A percentile compares a stretch with the other conserved stretches of the same genome.
These are phyloP conservation scores for Phytophthora gonapodyides DNA, from an alignment of 352 stramenopile species.

Conservation along the genomic window DNA sequence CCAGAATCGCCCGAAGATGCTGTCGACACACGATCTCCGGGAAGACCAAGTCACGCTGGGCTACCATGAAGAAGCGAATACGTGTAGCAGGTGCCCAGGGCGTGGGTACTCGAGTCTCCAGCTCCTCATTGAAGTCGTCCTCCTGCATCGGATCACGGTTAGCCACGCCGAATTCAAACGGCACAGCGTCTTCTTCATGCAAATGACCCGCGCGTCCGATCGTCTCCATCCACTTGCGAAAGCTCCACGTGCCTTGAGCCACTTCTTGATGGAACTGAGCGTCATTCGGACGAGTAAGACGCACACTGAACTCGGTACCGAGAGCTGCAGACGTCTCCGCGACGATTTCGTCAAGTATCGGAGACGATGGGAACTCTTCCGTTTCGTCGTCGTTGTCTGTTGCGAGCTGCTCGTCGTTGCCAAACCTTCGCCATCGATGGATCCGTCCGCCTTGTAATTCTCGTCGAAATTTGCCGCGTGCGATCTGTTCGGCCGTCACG, in stretches of 20 bases:
- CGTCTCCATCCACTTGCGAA: slow-evolving; percentile 45
- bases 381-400: not conserved
- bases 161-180: slow-evolving; percentile 20
- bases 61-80: slow-evolving; percentile 59
- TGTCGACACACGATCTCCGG: slow-evolving; percentile 41
- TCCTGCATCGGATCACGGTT: slow-evolving; percentile 5
- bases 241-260: slow-evolving; percentile 44
- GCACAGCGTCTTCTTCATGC: slow-evolving; percentile 52
- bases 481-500: slow-evolving; percentile 58
- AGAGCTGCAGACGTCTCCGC: slow-evolving; percentile 48
- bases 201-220: slow-evolving; percentile 49
- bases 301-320: slow-evolving; percentile 45
- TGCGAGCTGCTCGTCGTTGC: not conserved
- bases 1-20: slow-evolving; percentile 52
- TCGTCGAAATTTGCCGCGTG: slow-evolving; percentile 52
- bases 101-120: slow-evolving; percentile 8
- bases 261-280: slow-evolving; percentile 44
- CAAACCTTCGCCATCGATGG: slow-evolving; percentile 10
- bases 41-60: slow-evolving; percentile 47
- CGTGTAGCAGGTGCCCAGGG: slow-evolving; percentile 50
- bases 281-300: slow-evolving; percentile 47
- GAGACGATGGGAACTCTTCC: slow-evolving; percentile 44
- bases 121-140: slow-evolving; percentile 4
- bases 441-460: slow-evolving; percentile 45
- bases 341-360: slow-evolving; percentile 54